Base-by-base conservation (phyloP, 345 rosid genomes). In the Draba incana region DNA sequence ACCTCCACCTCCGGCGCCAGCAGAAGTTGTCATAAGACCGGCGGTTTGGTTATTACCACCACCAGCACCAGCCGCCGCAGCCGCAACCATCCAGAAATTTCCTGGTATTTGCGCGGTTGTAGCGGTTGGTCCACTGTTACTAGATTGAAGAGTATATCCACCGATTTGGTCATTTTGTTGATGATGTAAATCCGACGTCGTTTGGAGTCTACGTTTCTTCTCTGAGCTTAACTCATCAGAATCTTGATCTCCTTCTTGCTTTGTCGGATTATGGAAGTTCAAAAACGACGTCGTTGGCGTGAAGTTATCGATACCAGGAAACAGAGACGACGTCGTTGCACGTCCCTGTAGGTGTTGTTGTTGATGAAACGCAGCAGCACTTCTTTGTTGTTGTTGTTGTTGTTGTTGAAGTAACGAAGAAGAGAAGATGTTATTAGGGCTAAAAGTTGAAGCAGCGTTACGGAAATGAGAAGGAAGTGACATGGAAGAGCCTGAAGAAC, bases 31-130 rank as follows among this genome's bases (percentile, higher is more conserved):
- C 70, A 65, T 53, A n/a, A 53, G 52, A 83, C 84, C 81, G 8
- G 74, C 89, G 25, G 83, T 87, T 72, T 86, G 89, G 67, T 86
- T 81, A 10, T 46, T 64, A 47, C 23, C 38, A 46, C 57, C 68
- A 30, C 67, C 75, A 8, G 5, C 71, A 0, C 35, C 74, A 3
- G 52, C 60, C 0, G 73, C 74, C 8, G 92, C 77, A 75, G 88
- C 88, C 13, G 97, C 65, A 9, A 88, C 68, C 97, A 93, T 93
- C 99, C 96, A 93, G 74, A 93, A 85, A 69, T 93, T 93, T 0
- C 86, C 93, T 5, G 98, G 97, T 46, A 86, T 80, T 63, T 89
- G 94, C 0, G 81, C 75, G 15, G 90, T 84, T 16, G 86, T 77
- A 10, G 85, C 70, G 3, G 91, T 92, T 0, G 87, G 54, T 14